A percentile compares a stretch with the other conserved stretches of the same genome.
These are phyloP conservation scores for Hypomyces perniciosus DNA, from an alignment of 2,329 filamentous ascomycete species.

Conservation along the genomic window DNA sequence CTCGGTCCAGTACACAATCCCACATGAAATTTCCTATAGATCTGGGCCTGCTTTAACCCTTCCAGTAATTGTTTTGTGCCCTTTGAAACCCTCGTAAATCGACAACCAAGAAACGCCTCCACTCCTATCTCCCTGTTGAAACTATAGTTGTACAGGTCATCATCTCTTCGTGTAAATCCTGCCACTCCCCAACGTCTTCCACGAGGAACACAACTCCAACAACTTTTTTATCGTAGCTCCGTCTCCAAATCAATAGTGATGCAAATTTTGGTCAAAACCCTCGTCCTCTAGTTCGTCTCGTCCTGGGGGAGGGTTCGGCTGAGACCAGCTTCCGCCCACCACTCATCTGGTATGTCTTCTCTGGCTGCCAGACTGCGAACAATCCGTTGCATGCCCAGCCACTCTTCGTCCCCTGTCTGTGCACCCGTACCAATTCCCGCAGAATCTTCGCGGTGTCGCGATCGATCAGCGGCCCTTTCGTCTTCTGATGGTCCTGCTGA, in stretches of 20 bases:
- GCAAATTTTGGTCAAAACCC: background rate
- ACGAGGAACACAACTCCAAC: too few species aligned
- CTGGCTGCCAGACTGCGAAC: conserved; percentile 63
- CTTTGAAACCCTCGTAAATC: too few species aligned
- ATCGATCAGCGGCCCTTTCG: conserved; percentile 10
- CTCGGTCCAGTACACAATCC: too few species aligned
- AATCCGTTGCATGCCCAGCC: conserved; percentile 63
- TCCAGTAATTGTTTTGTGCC: too few species aligned
- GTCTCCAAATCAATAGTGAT: background rate
- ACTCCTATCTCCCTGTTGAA: background rate
- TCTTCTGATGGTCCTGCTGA: conserved; percentile 24
- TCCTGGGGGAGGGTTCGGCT: conserved; percentile 47
- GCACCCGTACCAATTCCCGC: background rate
- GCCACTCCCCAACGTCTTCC: background rate
- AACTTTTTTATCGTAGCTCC: background rate
- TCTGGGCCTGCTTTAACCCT: too few species aligned
- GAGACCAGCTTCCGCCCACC: conserved; percentile 69
- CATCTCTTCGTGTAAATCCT: background rate
- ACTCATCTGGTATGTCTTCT: conserved; percentile 74
- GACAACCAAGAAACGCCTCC: background rate
- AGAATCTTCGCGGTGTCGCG: conserved; percentile 7
- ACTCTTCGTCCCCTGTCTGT: conserved; percentile 31
- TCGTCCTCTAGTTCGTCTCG: conserved; percentile 12
- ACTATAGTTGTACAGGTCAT: background rate
- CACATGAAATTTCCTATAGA: too few species aligned